phyloP scores from a whole-genome alignment of 129 eudicot species.

The Flaveria robusta region DNA sequence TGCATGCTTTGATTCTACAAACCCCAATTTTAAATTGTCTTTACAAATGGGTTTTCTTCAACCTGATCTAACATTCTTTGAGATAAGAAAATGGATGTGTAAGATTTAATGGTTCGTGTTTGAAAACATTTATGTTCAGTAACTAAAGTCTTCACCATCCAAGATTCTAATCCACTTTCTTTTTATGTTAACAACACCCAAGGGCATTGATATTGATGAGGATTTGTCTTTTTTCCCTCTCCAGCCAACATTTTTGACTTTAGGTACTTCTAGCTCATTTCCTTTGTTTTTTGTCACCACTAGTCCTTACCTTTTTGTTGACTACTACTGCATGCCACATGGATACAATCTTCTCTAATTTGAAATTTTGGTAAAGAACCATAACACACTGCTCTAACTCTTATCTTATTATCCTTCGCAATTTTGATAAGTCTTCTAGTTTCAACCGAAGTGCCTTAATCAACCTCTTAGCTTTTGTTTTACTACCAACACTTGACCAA shows the following conservation, averaged over 20 bases:
- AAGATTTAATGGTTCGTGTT: not conserved
- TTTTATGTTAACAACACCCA: not conserved
- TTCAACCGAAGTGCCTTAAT: not conserved
- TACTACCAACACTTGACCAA: not conserved
- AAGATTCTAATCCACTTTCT: not conserved
- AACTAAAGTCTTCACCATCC: not conserved
- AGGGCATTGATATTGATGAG: not conserved
- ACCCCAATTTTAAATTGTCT: not conserved
- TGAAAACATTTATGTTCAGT: not conserved
- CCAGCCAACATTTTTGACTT: not conserved
- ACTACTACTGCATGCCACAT: too few species aligned
- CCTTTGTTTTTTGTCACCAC: not conserved
- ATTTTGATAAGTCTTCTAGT: not conserved
- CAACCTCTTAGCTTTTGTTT: not conserved
- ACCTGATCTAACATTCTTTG: not conserved
- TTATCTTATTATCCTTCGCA: not conserved
- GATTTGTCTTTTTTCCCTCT: not conserved
- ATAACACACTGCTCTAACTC: not conserved
- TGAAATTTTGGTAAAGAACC: not conserved
- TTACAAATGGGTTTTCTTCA: not conserved
- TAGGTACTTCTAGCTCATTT: not conserved
- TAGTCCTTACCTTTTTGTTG: not conserved
- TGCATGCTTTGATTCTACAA: not conserved
- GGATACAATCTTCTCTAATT: not conserved
- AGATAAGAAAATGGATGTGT: not conserved